Evolutionary conservation across 1,139 yeast species (phyloP), one percentile per base, ranked within the genome.

Genomic region (Pneumocystis murina): DNA sequence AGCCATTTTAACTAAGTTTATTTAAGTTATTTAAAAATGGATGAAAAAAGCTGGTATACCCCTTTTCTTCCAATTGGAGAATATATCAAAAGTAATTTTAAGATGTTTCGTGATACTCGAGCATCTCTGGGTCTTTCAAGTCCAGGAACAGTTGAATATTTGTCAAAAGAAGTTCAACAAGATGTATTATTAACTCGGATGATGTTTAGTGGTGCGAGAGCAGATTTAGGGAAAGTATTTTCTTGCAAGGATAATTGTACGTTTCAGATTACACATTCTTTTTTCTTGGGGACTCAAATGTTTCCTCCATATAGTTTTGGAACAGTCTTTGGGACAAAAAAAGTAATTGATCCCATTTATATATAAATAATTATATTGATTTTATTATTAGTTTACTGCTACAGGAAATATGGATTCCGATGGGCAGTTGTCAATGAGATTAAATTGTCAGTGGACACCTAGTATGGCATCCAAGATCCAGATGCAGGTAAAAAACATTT

Each of bases 261-360:
- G 66, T 92, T 94, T 86, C 98, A 94, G 80, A 87, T 95, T 67
- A 87, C 96, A 67, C 98, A 94, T 76, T 86, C 97, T 65, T 87
- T 94, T 74, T 82, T 95, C 62, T 79, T 88, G 70, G 98, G 98
- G 59, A 87, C 95, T 64, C 84, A 84, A 67, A 64, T 67, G 57
- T 81, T 89, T 76, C 96, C 97, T 65, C 86, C 95, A 67, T 92
- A 92, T 75, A 94, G 96, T 54, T 87, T 92, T 75, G 84, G 91
- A 66, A 94, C 96, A 54, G 81, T 92, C 70, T 90, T 85, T 75
- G 97, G 95, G 68, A 85, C 88, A 65, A 97, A 92, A 73, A 83
- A 84, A 72, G 80, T 85, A 72, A 86, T 92, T 72, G 81, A 20
- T 43, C 10, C 14, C 10, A 41, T 48, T 48, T 24, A 10, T 24